Percentiles rank a stretch among this genome's conserved stretches.
These are phyloP conservation scores for Stagonosporopsis rhizophila DNA, from an alignment of 2,329 filamentous ascomycete genomes.

Conservation along the genomic window DNA sequence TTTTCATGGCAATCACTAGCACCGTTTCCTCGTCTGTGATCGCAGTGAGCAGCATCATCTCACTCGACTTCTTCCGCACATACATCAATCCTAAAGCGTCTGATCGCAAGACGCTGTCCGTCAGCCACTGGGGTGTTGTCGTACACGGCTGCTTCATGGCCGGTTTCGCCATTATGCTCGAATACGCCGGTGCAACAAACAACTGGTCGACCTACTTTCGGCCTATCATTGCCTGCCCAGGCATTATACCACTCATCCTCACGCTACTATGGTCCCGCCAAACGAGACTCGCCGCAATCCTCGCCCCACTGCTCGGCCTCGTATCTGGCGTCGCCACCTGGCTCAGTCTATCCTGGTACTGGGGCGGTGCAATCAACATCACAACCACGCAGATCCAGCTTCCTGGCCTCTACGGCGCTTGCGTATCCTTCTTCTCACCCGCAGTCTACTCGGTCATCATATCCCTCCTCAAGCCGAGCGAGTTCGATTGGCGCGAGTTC, in stretches of 20 bases:
- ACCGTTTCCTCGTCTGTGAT: slow-evolving; percentile 53
- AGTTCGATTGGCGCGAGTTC: slow-evolving; percentile 20
- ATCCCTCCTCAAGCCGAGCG: slow-evolving; percentile 7
- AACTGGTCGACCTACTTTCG: slow-evolving; percentile 88
- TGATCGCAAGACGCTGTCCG: slow-evolving; percentile 76
- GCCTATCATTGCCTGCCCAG: slow-evolving; percentile 82
- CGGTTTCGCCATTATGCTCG: slow-evolving; percentile 74
- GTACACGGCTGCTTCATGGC: slow-evolving; percentile 79
- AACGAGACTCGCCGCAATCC: slow-evolving; percentile 74
- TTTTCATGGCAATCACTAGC: slow-evolving; percentile 56
- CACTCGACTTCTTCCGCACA: slow-evolving; percentile 85
- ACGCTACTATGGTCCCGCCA: slow-evolving; percentile 81
- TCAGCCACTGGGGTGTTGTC: slow-evolving; percentile 75
- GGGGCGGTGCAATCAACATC: slow-evolving; percentile 35
- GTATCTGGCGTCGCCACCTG: slow-evolving; percentile 16
- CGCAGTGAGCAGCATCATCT: slow-evolving; percentile 83
- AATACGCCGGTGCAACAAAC: slow-evolving; percentile 62
- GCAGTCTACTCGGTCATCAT: slow-evolving; percentile 60
- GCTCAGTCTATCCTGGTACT: slow-evolving; percentile 19
- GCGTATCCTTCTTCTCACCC: slow-evolving; percentile 78
- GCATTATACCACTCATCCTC: slow-evolving; percentile 79
- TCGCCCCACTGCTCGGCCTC: slow-evolving; percentile 13
- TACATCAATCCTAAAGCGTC: slow-evolving; percentile 80
- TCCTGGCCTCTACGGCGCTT: slow-evolving; percentile 84
- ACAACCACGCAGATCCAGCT: slow-evolving; percentile 64